Conservation (phyloP, 2,329 filamentous ascomycete species). For the Colletotrichum abscissum region DNA sequence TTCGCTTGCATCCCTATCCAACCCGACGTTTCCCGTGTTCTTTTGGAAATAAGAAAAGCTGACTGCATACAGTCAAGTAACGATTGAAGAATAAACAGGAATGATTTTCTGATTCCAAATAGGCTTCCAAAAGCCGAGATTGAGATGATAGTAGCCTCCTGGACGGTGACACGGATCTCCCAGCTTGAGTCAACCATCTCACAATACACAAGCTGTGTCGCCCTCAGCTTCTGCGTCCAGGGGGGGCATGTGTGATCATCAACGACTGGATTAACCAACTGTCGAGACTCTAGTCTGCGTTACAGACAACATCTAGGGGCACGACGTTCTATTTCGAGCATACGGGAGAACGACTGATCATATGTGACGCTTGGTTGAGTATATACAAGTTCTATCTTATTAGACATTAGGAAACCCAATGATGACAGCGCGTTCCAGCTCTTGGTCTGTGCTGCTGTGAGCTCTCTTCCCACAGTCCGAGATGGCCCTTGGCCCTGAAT, state of each 20-base stretch:
- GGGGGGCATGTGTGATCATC: too few species aligned
- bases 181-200: too few species aligned
- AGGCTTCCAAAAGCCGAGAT: not conserved
- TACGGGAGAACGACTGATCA: not conserved
- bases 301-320: not conserved
- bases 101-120: not conserved
- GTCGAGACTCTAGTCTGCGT: not conserved
- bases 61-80: too few species aligned
- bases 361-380: not conserved
- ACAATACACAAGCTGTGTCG: too few species aligned
- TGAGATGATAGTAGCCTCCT: not conserved
- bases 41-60: too few species aligned
- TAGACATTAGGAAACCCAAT: constrained; percentile 29
- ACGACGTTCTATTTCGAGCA: too few species aligned
- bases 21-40: not conserved
- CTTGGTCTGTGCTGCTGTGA: constrained; percentile 49
- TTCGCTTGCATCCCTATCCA: not conserved
- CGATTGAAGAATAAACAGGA: not conserved
- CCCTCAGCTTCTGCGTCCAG: too few species aligned
- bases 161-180: not conserved
- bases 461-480: constrained; percentile 13
- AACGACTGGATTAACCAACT: too few species aligned
- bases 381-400: constrained; percentile 29
- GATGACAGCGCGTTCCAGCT: constrained; percentile 49
- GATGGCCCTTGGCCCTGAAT: not conserved